Conservation (phyloP, 768 basidiomycete genomes). For the Boletus huronensis region DNA sequence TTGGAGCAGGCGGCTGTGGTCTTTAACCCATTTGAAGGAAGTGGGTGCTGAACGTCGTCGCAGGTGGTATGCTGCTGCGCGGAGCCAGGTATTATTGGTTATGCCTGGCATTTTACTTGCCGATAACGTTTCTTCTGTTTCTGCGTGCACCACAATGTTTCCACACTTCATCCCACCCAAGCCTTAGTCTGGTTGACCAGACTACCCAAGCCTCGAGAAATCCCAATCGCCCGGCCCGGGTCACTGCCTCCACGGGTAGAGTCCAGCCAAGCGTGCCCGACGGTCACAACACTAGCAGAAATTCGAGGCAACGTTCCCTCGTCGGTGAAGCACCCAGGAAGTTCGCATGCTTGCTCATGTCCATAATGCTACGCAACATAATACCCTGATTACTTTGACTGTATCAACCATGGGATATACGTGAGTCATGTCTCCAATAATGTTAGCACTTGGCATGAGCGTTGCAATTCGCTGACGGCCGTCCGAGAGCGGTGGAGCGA, state of each 20-base stretch:
- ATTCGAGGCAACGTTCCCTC: slow-evolving; percentile 44
- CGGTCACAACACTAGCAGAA: slow-evolving; percentile 36
- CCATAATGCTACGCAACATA: neutral
- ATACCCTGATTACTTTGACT: slow-evolving; percentile 39
- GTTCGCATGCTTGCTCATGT: slow-evolving; percentile 35
- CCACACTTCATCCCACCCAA: slow-evolving; percentile 51
- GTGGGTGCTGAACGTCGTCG: no score
- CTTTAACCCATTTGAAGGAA: no score
- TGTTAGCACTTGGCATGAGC: slow-evolving; percentile 4
- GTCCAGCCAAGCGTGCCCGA: slow-evolving; percentile 57
- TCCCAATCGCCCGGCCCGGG: slow-evolving; percentile 40
- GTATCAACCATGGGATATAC: slow-evolving; percentile 45
- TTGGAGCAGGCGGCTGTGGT: no score
- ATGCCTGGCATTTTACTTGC: no score
- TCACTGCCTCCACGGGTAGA: slow-evolving; percentile 23
- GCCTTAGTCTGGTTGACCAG: no score
- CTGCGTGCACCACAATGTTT: neutral
- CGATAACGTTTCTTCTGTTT: neutral
- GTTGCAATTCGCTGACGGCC: neutral
- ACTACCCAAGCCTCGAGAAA: slow-evolving; percentile 52
- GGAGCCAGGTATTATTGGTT: no score
- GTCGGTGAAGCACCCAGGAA: slow-evolving; percentile 41
- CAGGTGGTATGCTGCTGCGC: no score
- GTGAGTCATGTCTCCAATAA: slow-evolving; percentile 37
- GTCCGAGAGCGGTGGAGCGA: slow-evolving; percentile 37